Percentiles rank a stretch among this genome's conserved stretches.
Conservation (phyloP, 225 moss, liverwort and hornwort genomes). For the Neckera pumila region DNA sequence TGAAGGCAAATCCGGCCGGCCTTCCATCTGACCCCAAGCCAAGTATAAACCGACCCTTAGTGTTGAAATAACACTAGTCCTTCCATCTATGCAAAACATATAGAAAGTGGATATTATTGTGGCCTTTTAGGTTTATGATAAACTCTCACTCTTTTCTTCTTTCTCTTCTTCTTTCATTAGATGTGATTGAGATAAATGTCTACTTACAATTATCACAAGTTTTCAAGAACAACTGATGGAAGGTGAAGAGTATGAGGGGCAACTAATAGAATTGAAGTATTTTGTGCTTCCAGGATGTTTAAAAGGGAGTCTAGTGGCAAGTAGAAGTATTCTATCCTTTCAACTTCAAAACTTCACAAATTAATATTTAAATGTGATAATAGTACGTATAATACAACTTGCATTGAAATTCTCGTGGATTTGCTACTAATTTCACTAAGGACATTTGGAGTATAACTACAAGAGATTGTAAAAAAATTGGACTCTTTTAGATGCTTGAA, state of each 20-base stretch:
- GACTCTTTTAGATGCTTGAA: fast-evolving
- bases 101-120: too few species aligned
- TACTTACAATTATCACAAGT: neutral
- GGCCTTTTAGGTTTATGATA: too few species aligned
- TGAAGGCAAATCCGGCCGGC: too few species aligned
- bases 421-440: neutral
- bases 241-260: neutral
- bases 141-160: too few species aligned
- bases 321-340: neutral
- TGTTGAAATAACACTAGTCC: too few species aligned
- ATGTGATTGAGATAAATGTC: neutral
- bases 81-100: too few species aligned
- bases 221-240: neutral
- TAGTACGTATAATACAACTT: neutral
- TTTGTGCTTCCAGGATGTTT: neutral
- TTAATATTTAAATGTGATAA: neutral
- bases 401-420: fast-evolving
- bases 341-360: neutral
- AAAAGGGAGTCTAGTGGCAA: neutral
- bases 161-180: too few species aligned
- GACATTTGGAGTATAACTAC: neutral
- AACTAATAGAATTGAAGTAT: neutral
- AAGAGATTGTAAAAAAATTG: neutral
- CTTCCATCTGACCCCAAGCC: too few species aligned
- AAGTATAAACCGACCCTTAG: too few species aligned